Conservation (phyloP, 331 rosid genomes). For the Phaseolus coccineus region DNA sequence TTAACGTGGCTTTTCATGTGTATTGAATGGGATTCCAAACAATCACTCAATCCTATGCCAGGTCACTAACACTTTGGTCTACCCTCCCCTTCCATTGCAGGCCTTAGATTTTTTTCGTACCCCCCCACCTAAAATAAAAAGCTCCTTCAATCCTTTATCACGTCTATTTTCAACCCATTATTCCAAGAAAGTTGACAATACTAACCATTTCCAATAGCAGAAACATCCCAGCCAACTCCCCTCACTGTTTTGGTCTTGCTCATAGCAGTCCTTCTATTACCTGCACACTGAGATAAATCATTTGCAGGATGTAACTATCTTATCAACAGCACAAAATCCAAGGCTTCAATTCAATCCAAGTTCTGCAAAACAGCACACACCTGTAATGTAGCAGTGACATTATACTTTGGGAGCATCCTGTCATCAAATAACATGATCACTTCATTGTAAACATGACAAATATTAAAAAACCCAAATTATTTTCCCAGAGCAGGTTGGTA, state of each 20-base stretch:
- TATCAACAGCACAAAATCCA: conserved; percentile 22
- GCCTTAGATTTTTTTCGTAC: not conserved
- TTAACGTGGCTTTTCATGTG: too few relatives aligned
- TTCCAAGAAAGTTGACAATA: not conserved
- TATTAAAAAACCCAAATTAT: not conserved
- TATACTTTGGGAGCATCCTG: conserved; percentile 91
- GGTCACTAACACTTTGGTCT: not conserved
- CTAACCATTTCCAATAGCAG: conserved; percentile 96
- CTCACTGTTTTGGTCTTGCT: conserved; percentile 79
- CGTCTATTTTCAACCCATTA: conserved; percentile 8
- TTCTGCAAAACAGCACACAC: conserved; percentile 47
- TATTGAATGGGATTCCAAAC: too few relatives aligned
- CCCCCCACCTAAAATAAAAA: too few relatives aligned
- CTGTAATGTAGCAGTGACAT: conserved; percentile 87
- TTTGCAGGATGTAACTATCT: conserved; percentile 31
- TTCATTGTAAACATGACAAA: conserved; percentile 16
- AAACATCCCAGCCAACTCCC: conserved; percentile 99
- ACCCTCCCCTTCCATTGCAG: conserved; percentile 7
- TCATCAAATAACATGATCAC: conserved; percentile 40
- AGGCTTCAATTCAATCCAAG: not conserved
- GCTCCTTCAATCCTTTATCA: conserved; percentile 22
- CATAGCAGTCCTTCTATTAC: conserved; percentile 96
- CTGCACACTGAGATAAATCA: conserved; percentile 75
- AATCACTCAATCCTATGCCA: not conserved
- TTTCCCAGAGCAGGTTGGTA: too few relatives aligned